Evolutionary conservation across 1,139 yeast species (phyloP), one percentile per base, ranked within the genome.

Genomic region (Saccharomyces hybrid): DNA sequence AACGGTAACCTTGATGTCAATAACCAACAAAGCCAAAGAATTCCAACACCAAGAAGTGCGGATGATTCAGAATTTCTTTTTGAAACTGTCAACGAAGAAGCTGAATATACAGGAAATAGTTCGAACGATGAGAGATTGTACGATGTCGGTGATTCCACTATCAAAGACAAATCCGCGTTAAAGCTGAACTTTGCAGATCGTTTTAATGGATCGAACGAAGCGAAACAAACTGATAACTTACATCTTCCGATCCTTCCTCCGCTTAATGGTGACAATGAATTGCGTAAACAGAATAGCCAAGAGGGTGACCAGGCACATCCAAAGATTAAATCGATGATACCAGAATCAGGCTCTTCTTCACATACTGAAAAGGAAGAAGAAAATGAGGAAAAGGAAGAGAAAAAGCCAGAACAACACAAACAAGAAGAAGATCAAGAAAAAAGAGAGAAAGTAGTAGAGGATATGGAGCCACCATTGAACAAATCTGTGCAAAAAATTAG

Each of bases 91-190:
- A 61, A 58, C 25, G 73, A 70, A 34, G 69, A 69, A n/a, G 70
- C 70, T 6, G 70, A 71, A 47, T 70, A 66, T 27, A 67, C 67
- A 2, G 62, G 62, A 20, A 60, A 59, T 32, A 60, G 63, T 26
- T 58, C 66, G 46, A 52, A 60, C 49, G 68, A 50, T 63, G 68
- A 52, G 64, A 76, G 71, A 69, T 54, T 62, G 20, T 54, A 56
- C 28, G 63, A 56, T 41, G 51, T 55, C 63, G 25, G 31, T 28
- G 23, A 27, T n/a, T 73, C 73, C 59, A 79, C 78, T 52, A 78
- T 42, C n/a, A 48, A 42, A 13, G 53, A 31, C 16, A 48, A 28
- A 13, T 48, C 11, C 14, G 42, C 50, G 4, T 16, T 28, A 28
- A 31, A 48, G 16, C 25, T 65, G 42, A 66, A 65, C 53, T 63